Conservation (phyloP, 2,329 filamentous ascomycete species). For the Penicillium sp. region DNA sequence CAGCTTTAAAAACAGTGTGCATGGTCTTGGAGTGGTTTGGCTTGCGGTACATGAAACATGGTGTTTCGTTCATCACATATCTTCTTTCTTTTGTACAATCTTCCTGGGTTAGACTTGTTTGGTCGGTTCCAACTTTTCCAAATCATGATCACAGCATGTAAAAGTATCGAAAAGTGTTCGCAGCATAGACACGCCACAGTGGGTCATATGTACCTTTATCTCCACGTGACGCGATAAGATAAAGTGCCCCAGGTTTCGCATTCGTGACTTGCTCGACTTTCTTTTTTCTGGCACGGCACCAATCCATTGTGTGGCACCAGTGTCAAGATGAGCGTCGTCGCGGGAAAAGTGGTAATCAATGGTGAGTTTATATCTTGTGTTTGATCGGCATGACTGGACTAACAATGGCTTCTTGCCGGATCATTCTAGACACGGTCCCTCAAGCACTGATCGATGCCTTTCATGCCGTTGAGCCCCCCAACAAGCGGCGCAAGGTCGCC, state of each 20-base stretch:
- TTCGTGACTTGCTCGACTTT: background rate
- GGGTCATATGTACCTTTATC: conserved; percentile 2
- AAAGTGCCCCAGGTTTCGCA: background rate
- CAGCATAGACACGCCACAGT: background rate
- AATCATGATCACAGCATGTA: no score
- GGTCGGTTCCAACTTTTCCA: no score
- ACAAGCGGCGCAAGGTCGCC: conserved; percentile 32
- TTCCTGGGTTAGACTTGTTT: no score
- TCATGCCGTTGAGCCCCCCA: conserved; percentile 18
- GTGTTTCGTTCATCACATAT: background rate
- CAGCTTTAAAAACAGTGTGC: conserved; percentile 8
- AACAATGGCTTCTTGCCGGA: conserved; percentile 6
- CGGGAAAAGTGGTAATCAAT: conserved; percentile 8
- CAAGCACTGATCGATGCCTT: conserved; percentile 17
- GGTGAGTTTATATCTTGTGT: conserved; percentile 5
- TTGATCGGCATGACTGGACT: background rate
- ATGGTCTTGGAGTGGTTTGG: conserved; percentile 18
- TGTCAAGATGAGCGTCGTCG: conserved; percentile 14
- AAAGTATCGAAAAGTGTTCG: no score
- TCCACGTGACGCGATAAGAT: conserved; percentile 6
- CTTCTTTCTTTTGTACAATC: no score
- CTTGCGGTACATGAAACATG: background rate
- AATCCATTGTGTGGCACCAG: background rate
- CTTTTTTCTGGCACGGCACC: background rate
- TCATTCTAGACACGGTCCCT: conserved; percentile 20